A percentile compares a stretch with the other conserved stretches of the same genome.
Evolutionary conservation across 768 basidiomycete species (phyloP).

Genomic region (Fomitopsis pulvina): DNA sequence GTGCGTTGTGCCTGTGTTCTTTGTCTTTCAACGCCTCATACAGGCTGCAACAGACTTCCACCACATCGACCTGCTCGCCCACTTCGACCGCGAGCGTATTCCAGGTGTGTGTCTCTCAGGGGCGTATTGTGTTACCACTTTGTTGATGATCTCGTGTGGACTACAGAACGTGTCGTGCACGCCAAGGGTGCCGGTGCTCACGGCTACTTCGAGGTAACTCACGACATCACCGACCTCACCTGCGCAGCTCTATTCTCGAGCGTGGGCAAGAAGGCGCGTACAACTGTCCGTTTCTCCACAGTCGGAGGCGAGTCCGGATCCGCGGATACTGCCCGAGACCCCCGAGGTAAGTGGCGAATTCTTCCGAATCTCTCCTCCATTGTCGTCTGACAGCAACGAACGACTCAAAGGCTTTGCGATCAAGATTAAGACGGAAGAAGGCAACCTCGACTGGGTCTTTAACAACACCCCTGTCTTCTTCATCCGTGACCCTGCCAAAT

Average conservation of each 20-base stretch:
- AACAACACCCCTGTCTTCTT: slow-evolving; percentile 93
- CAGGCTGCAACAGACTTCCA: slow-evolving; percentile 60
- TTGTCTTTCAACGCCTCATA: slow-evolving; percentile 10
- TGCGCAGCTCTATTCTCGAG: slow-evolving; percentile 60
- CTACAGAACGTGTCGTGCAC: slow-evolving; percentile 79
- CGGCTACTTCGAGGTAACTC: slow-evolving; percentile 87
- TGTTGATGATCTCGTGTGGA: not conserved
- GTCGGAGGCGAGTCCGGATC: slow-evolving; percentile 87
- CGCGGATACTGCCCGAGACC: slow-evolving; percentile 89
- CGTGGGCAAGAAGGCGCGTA: slow-evolving; percentile 60
- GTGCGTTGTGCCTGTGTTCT: slow-evolving; percentile 29
- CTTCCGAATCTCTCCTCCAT: not conserved
- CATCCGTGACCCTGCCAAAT: slow-evolving; percentile 81
- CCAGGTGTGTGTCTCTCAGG: slow-evolving; percentile 34
- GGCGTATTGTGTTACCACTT: not conserved
- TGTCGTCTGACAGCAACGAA: not conserved
- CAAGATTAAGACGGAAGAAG: slow-evolving; percentile 86
- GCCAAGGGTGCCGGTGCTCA: slow-evolving; percentile 93
- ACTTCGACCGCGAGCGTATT: slow-evolving; percentile 93
- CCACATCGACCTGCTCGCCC: slow-evolving; percentile 83
- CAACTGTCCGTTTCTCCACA: slow-evolving; percentile 88
- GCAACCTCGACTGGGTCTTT: slow-evolving; percentile 90
- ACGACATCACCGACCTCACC: slow-evolving; percentile 78
- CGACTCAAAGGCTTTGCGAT: slow-evolving; percentile 69
- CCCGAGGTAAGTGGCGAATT: slow-evolving; percentile 36